A percentile compares a stretch with the other conserved stretches of the same genome.
phyloP scores from a whole-genome alignment of 257 asterid genomes.

The Thymus mandschuricus region DNA sequence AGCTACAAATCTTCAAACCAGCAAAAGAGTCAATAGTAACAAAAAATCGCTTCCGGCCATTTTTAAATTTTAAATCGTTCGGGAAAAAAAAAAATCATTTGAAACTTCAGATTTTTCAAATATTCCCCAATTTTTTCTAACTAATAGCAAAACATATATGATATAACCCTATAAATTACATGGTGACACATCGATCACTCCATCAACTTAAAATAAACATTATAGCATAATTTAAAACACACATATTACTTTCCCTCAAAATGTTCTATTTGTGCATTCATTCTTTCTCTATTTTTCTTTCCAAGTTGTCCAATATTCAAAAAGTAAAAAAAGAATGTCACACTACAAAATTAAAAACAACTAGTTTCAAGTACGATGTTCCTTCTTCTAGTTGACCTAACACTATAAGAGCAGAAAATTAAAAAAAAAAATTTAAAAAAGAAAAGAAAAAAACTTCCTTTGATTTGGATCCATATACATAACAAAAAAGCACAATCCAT shows the following conservation, averaged over 20 bases:
- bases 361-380: conserved; percentile 24
- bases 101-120: too few relatives aligned
- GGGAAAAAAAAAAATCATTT: too few relatives aligned
- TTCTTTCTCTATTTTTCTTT: neutral
- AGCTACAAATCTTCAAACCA: too few relatives aligned
- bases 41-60: too few relatives aligned
- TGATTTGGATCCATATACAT: conserved; percentile 20
- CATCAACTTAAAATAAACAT: neutral
- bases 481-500: conserved; percentile 14
- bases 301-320: conserved; percentile 21
- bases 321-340: conserved; percentile 22
- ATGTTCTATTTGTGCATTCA: neutral
- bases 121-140: neutral
- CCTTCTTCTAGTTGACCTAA: conserved; percentile 32
- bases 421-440: too few relatives aligned
- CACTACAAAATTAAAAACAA: conserved; percentile 38
- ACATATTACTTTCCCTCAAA: neutral
- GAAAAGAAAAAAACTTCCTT: neutral
- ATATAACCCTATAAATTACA: too few relatives aligned
- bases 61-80: too few relatives aligned
- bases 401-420: conserved; percentile 12
- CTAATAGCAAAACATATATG: neutral
- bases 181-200: neutral
- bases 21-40: too few relatives aligned
- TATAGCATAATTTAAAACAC: neutral